phyloP scores from a whole-genome alignment of 2,329 filamentous ascomycete genomes.

The Stemphylium vesicarium region DNA sequence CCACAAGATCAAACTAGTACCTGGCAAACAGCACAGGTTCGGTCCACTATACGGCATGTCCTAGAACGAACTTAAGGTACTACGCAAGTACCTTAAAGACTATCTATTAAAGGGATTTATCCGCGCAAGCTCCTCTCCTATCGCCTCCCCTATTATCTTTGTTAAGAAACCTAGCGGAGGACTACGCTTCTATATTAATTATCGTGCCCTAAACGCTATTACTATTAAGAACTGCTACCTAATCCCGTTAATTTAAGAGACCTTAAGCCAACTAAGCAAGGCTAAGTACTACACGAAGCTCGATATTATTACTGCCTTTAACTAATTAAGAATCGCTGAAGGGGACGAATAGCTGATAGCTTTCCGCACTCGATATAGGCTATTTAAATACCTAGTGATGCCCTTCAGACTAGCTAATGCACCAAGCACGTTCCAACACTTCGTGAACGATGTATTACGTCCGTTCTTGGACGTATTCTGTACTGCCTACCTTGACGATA shows the following conservation, averaged over 20 bases:
- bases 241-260: background rate
- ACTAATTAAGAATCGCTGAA: background rate
- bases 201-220: background rate
- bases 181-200: background rate
- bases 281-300: conserved; percentile 3
- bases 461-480: background rate
- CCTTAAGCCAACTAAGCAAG: background rate
- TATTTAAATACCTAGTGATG: background rate
- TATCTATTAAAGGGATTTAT: background rate
- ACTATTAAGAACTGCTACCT: background rate
- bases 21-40: background rate
- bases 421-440: background rate
- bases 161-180: background rate
- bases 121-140: background rate
- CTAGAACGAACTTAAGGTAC: background rate
- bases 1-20: background rate
- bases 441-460: background rate
- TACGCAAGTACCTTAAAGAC: background rate
- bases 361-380: background rate
- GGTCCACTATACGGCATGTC: background rate
- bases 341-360: background rate
- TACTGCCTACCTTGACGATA: background rate
- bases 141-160: background rate
- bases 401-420: background rate
- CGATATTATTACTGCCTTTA: background rate